These are phyloP conservation scores for Stagonosporopsis cucurbitacearum DNA, from an alignment of 2,329 filamentous ascomycete genomes.

Conservation along the genomic window DNA sequence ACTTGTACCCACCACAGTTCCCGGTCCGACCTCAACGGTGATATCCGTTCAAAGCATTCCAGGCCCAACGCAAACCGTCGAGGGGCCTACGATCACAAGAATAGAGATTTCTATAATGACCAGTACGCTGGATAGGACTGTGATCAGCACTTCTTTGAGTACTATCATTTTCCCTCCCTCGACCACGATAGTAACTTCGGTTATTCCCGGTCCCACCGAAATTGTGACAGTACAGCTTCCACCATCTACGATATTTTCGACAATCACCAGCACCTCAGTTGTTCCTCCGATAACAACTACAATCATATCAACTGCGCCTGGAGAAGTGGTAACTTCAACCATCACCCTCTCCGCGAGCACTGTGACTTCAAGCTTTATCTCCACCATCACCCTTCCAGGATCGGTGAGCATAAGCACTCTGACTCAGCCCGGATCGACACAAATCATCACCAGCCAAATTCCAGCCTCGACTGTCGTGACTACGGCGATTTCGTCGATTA, in stretches of 20 bases:
- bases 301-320: background rate
- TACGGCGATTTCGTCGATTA: conserved; percentile 24
- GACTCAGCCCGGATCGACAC: conserved; percentile 25
- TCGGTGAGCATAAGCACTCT: conserved; percentile 5
- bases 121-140: conserved; percentile 5
- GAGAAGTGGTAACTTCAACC: background rate
- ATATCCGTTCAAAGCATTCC: background rate
- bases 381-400: conserved; percentile 30
- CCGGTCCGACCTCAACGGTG: background rate
- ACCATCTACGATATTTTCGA: conserved; percentile 2
- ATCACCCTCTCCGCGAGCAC: conserved; percentile 30
- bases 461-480: conserved; percentile 33
- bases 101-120: conserved; percentile 14
- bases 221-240: conserved; percentile 25
- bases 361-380: conserved; percentile 31
- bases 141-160: conserved; percentile 3
- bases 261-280: conserved; percentile 1
- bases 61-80: conserved; percentile 9
- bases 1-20: background rate
- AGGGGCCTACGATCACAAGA: conserved; percentile 5
- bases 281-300: conserved; percentile 2
- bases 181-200: conserved; percentile 27
- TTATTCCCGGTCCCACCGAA: conserved; percentile 21
- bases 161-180: conserved; percentile 13
- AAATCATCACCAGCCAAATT: conserved; percentile 34